phyloP scores from a whole-genome alignment of 768 basidiomycete genomes.

The Lanmaoa rubissima region DNA sequence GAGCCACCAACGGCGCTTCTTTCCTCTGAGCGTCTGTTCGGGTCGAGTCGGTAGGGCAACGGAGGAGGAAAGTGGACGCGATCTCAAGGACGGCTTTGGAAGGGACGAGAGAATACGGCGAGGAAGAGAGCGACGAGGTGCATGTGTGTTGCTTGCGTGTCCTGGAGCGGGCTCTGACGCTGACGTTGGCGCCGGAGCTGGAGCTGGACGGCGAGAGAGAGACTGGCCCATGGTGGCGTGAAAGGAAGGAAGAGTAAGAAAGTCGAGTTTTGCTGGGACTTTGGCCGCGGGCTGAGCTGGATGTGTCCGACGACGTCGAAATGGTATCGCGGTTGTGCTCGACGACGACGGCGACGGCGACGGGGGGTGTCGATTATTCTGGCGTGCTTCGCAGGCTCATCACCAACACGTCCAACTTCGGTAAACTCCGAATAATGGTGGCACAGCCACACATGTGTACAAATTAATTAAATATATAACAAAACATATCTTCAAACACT shows the following conservation, averaged over 20 bases:
- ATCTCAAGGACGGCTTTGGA: slow-evolving; percentile 25
- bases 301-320: slow-evolving; percentile 4
- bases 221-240: slow-evolving; percentile 31
- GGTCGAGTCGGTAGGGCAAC: slow-evolving; percentile 21
- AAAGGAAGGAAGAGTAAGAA: neutral
- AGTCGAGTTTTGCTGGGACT: neutral
- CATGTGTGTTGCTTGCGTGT: neutral
- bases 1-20: slow-evolving; percentile 27
- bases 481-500: slow-evolving; percentile 2
- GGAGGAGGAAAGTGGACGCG: slow-evolving; percentile 10
- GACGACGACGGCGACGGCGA: slow-evolving; percentile 10
- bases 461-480: slow-evolving; percentile 10
- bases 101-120: slow-evolving; percentile 36
- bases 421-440: slow-evolving; percentile 11
- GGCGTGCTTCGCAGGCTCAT: slow-evolving; percentile 26
- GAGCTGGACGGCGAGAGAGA: slow-evolving; percentile 25
- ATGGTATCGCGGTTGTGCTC: slow-evolving; percentile 11
- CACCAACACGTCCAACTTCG: slow-evolving; percentile 23
- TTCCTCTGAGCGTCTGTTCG: slow-evolving; percentile 29
- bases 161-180: slow-evolving; percentile 11
- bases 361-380: slow-evolving; percentile 22
- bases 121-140: slow-evolving; percentile 25
- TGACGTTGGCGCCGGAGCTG: slow-evolving; percentile 6
- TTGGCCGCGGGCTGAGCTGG: neutral
- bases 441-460: slow-evolving; percentile 17